Evolutionary conservation across 2,329 filamentous ascomycete species (phyloP).

Genomic region (Tricladium varicosporioides): DNA sequence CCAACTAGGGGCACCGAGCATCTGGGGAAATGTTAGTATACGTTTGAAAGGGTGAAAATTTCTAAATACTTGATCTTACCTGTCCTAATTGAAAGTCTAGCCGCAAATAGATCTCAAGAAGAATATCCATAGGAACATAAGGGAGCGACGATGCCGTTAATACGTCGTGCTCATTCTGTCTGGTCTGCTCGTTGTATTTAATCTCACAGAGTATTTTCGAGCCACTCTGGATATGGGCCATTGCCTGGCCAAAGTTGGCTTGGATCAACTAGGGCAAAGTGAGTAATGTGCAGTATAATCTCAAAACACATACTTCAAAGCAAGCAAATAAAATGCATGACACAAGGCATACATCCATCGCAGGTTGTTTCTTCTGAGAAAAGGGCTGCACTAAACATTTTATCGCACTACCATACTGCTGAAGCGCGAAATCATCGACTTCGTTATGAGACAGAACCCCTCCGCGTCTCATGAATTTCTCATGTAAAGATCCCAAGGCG

Average conservation of each 20-base stretch:
- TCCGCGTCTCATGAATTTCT: neutral
- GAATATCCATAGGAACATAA: slow-evolving; percentile 15
- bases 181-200: slow-evolving; percentile 10
- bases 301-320: slow-evolving; percentile 1
- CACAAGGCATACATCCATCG: neutral
- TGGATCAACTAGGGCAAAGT: slow-evolving; percentile 15
- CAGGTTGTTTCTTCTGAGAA: neutral
- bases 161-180: slow-evolving; percentile 8
- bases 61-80: slow-evolving; percentile 10
- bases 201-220: slow-evolving; percentile 23
- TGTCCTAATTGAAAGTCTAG: slow-evolving; percentile 18
- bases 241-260: slow-evolving; percentile 20
- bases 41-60: neutral
- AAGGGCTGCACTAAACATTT: slow-evolving; percentile 13
- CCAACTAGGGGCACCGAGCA: slow-evolving; percentile 10
- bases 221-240: slow-evolving; percentile 22
- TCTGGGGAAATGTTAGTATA: slow-evolving; percentile 5
- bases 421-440: slow-evolving; percentile 1
- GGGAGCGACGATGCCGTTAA: slow-evolving; percentile 5
- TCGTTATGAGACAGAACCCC: neutral
- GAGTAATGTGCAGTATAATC: neutral
- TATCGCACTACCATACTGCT: slow-evolving; percentile 1
- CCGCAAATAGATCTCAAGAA: slow-evolving; percentile 20
- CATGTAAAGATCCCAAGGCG: slow-evolving; percentile 7
- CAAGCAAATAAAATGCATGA: slow-evolving; percentile 8